phyloP scores from a whole-genome alignment of 2,329 filamentous ascomycete genomes.

The Fusarium irregulare region DNA sequence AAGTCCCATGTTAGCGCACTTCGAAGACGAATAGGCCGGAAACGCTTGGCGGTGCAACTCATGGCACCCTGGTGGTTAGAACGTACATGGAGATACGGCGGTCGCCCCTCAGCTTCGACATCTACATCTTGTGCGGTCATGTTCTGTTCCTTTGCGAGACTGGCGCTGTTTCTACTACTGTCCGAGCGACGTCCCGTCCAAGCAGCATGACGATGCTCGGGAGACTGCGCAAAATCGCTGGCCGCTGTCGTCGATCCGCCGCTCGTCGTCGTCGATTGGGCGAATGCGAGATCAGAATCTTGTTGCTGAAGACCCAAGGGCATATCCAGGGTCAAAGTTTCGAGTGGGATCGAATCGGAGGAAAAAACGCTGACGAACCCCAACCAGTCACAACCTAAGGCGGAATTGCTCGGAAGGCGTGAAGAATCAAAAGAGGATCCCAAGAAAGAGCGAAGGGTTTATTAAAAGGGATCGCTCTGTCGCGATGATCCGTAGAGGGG shows the following conservation, averaged over 20 bases:
- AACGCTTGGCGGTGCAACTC: neutral
- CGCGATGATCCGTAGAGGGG: conserved; percentile 1
- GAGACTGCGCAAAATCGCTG: conserved; percentile 40
- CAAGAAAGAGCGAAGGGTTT: conserved; percentile 11
- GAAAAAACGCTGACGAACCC: conserved; percentile 5
- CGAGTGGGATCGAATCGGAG: conserved; percentile 8
- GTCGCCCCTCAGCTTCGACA: conserved; percentile 57
- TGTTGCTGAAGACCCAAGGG: conserved; percentile 44
- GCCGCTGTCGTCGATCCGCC: conserved; percentile 33
- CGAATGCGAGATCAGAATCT: conserved; percentile 41
- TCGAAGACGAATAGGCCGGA: conserved; percentile 5
- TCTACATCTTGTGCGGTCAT: conserved; percentile 55
- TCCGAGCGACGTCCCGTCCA: conserved; percentile 44
- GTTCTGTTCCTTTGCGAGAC: conserved; percentile 40
- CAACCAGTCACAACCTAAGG: conserved; percentile 25
- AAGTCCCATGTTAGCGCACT: conserved; percentile 34
- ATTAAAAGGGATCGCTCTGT: conserved; percentile 23
- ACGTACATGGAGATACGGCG: conserved; percentile 59
- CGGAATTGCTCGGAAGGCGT: conserved; percentile 22
- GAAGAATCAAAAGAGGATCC: conserved; percentile 19
- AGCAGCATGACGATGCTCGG: conserved; percentile 50
- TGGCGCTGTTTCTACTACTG: conserved; percentile 43
- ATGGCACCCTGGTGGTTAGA: neutral
- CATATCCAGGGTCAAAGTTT: conserved; percentile 36
- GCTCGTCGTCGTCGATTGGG: conserved; percentile 31